Conservation (phyloP, 31 red algal genomes). For the Endocladia muricata region DNA sequence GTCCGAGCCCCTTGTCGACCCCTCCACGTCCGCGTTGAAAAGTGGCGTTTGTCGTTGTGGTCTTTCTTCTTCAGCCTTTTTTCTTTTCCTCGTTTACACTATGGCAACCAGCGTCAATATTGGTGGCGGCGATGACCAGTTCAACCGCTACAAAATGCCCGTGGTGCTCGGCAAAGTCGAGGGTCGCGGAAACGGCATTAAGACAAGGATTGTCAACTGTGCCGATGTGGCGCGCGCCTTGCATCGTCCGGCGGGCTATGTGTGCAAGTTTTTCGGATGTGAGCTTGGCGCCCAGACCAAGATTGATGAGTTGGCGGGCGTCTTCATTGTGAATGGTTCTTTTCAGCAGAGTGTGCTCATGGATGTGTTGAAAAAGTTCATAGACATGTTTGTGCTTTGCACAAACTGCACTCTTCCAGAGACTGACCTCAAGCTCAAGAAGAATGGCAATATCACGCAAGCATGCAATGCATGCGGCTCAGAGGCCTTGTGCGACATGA, state of each 20-base stretch:
- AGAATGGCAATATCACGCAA: conserved; percentile 86
- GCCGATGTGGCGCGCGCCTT: conserved; percentile 80
- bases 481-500: conserved; percentile 79
- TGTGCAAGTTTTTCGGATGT: conserved; percentile 99
- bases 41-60: no score
- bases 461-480: conserved; percentile 90
- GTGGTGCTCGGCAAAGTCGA: conserved; percentile 86
- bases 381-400: conserved; percentile 90
- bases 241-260: conserved; percentile 92
- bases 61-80: background rate
- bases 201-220: conserved; percentile 95
- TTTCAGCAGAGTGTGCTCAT: conserved; percentile 67
- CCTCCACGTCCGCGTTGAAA: background rate
- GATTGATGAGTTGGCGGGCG: conserved; percentile 80
- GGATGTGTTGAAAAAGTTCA: conserved; percentile 81
- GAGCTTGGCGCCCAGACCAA: conserved; percentile 97
- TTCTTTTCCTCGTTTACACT: background rate
- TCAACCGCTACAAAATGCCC: conserved; percentile 98
- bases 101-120: conserved; percentile 58
- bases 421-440: conserved; percentile 88
- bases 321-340: conserved; percentile 96
- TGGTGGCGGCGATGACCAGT: conserved; percentile 84
- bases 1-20: background rate
- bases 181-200: conserved; percentile 92
- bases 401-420: conserved; percentile 87